Percentiles rank a stretch among this genome's conserved stretches.
phyloP scores from a whole-genome alignment of 306 rosid species.

The Cucurbita moschata region DNA sequence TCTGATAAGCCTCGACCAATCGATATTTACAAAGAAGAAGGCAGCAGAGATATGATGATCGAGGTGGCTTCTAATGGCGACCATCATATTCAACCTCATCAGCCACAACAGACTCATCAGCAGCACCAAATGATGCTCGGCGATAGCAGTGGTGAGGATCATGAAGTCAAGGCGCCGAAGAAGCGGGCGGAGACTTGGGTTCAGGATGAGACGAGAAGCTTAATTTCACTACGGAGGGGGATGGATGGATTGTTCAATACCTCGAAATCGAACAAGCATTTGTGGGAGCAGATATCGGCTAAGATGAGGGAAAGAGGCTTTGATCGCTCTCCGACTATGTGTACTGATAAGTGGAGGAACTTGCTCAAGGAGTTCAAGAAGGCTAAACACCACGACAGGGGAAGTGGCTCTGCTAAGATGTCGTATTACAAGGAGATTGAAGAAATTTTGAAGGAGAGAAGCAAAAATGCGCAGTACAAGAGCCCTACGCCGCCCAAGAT shows the following conservation, averaged over 20 bases:
- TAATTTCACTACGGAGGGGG: slow-evolving; percentile 57
- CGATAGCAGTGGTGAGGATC: slow-evolving; percentile 81
- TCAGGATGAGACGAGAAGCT: slow-evolving; percentile 77
- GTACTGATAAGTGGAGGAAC: slow-evolving; percentile 97
- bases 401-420: slow-evolving; percentile 81
- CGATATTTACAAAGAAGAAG: slow-evolving; percentile 56
- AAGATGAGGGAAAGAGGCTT: slow-evolving; percentile 88
- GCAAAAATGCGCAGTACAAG: slow-evolving; percentile 40
- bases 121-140: slow-evolving; percentile 44
- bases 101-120: slow-evolving; percentile 14
- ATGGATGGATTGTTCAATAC: slow-evolving; percentile 73
- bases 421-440: slow-evolving; percentile 82
- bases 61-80: slow-evolving; percentile 45
- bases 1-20: slow-evolving; percentile 64
- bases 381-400: slow-evolving; percentile 62
- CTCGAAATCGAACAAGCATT: slow-evolving; percentile 78
- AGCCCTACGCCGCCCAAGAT: slow-evolving; percentile 52
- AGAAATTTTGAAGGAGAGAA: slow-evolving; percentile 65
- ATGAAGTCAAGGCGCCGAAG: slow-evolving; percentile 80
- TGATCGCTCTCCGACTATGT: slow-evolving; percentile 89
- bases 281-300: slow-evolving; percentile 85
- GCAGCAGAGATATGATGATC: slow-evolving; percentile 50
- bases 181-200: slow-evolving; percentile 97
- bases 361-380: slow-evolving; percentile 88
- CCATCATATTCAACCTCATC: slow-evolving; percentile 15